Conservation (phyloP, 78 protist genomes). For the Polysphondylium violaceum region DNA sequence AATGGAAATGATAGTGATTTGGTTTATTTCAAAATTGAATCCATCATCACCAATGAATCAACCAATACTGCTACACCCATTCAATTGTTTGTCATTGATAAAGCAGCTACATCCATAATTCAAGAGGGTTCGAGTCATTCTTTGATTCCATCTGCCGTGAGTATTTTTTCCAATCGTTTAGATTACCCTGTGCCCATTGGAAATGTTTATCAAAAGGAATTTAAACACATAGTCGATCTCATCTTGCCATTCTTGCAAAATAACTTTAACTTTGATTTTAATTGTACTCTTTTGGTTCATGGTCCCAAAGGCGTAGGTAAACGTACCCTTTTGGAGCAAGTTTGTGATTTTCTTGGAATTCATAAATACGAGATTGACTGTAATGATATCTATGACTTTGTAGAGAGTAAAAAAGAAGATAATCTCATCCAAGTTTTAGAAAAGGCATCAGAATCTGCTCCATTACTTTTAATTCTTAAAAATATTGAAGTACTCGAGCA, state of each 20-base stretch:
- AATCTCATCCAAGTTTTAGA: neutral
- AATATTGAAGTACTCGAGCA: slow-evolving; percentile 70
- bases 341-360: slow-evolving; percentile 29
- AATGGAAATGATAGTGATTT: neutral
- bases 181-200: neutral
- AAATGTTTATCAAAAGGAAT: slow-evolving; percentile 26
- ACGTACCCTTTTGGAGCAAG: slow-evolving; percentile 31
- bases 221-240: slow-evolving; percentile 16
- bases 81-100: slow-evolving; percentile 32
- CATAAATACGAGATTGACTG: slow-evolving; percentile 63
- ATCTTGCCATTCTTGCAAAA: slow-evolving; percentile 17
- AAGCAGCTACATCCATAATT: slow-evolving; percentile 30
- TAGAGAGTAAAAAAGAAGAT: slow-evolving; percentile 27
- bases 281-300: slow-evolving; percentile 27
- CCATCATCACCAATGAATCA: neutral
- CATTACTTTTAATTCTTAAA: slow-evolving; percentile 17
- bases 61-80: neutral
- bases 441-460: neutral
- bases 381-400: slow-evolving; percentile 47
- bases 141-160: slow-evolving; percentile 32
- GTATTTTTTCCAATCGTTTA: neutral
- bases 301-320: slow-evolving; percentile 76
- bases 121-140: slow-evolving; percentile 79
- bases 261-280: slow-evolving; percentile 18
- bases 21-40: slow-evolving; percentile 43